Base-by-base conservation (phyloP, 805 yeast species). In the Metschnikowia santaceciliae region DNA sequence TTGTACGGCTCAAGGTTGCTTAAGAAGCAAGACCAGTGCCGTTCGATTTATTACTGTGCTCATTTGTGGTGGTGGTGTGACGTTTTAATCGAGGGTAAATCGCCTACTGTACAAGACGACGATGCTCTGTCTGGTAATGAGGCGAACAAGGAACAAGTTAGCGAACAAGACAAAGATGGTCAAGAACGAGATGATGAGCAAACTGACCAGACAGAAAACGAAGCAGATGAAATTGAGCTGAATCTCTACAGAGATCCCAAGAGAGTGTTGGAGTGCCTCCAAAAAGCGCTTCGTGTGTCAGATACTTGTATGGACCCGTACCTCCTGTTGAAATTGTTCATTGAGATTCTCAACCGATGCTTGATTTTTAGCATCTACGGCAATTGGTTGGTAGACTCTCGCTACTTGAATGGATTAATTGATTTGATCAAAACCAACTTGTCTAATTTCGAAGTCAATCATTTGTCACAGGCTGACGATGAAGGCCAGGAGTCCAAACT, bases 51-150 rank as follows among this genome's bases (percentile, higher is more conserved):
- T 64, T 69, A 81, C 47, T 91, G 96, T 40, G 84, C 96, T 1
- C 97, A 94, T 68, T 70, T 94, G 45, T 94, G 97, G 97, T 88
- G 96, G 94, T 86, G 92, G 62, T 82, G 85, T 22, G 90, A 87
- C 53, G 54, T 76, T 15, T 65, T 64, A 47, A 62, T 66, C n/a
- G 67, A 59, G 6, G 71, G 62, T 10, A 50, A 45, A 10, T 63
- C 70, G 11, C 69, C 71, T 0, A 68, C 72, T 0, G 63, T 63
- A 26, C 20, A 40, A 40, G 34, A 40, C 1, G 45, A 37, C 3
- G 48, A 34, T n/a, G 48, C 39, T 13, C 32, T 22, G 20, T 19
- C 47, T 30, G 36, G 26, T 6, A 20, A 45, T 17, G 23, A 20
- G 14, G 17, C 15, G n/a, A n/a, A 26, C 7, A 26, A 35, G 3